Evolutionary conservation across 176 grass and related monocot genomes (phyloP).

Genomic region (Paspalum notatum): DNA sequence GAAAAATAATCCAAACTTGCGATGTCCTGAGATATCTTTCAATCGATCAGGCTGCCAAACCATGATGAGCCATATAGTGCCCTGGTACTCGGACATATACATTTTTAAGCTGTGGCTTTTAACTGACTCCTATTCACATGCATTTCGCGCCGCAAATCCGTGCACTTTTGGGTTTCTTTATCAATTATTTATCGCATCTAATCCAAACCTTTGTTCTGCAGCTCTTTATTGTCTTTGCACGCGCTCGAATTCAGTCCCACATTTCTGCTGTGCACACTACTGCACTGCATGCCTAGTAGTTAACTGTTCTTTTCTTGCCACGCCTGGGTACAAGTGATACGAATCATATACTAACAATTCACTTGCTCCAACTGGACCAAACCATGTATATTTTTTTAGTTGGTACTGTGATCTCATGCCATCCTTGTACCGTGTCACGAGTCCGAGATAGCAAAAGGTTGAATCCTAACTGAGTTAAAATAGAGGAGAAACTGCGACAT

Average conservation of each 20-base stretch:
- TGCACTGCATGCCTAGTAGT: background rate
- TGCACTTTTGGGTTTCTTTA: slow-evolving; percentile 29
- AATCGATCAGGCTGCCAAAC: too few species aligned
- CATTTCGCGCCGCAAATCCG: slow-evolving; percentile 8
- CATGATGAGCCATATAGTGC: too few species aligned
- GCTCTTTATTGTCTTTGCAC: background rate
- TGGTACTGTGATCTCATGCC: background rate
- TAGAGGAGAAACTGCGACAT: background rate
- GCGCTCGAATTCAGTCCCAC: background rate
- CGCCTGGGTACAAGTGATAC: background rate
- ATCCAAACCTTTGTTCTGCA: background rate
- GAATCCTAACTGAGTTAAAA: background rate
- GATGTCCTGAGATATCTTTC: too few species aligned
- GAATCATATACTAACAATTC: background rate
- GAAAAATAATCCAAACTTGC: too few species aligned
- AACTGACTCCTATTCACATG: background rate
- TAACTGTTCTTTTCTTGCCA: background rate
- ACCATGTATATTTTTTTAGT: background rate
- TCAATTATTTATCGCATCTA: background rate
- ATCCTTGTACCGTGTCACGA: background rate
- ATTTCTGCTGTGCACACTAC: slow-evolving; percentile 3
- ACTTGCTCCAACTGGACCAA: background rate
- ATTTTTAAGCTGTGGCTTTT: background rate
- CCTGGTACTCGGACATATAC: too few species aligned
- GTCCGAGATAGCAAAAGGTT: background rate